These are phyloP conservation scores for Daldinia loculata DNA, from an alignment of 495 filamentous ascomycete genomes.

Conservation along the genomic window DNA sequence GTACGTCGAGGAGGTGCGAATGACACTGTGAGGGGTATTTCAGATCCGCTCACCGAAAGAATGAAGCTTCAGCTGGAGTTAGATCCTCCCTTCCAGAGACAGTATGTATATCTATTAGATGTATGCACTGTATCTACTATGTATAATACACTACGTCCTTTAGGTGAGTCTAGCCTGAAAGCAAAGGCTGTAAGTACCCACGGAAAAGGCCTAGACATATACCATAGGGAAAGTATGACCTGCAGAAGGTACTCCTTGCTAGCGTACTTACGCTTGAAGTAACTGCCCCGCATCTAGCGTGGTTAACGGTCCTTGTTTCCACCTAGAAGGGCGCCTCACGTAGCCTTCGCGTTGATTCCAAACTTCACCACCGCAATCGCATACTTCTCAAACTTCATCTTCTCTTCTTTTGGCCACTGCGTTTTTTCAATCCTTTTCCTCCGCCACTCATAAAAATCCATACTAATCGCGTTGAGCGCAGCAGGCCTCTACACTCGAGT, in stretches of 20 bases:
- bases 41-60: background rate
- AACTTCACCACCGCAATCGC: slow-evolving; percentile 48
- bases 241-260: slow-evolving; percentile 22
- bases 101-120: background rate
- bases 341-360: slow-evolving; percentile 41
- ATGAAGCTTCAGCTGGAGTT: background rate
- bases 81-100: background rate
- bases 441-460: background rate
- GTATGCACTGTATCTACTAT: background rate
- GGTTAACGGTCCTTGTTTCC: slow-evolving; percentile 31
- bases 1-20: background rate
- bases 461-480: background rate
- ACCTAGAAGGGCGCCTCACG: slow-evolving; percentile 29
- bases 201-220: background rate
- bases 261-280: slow-evolving; percentile 6
- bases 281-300: slow-evolving; percentile 45
- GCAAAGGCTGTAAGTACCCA: background rate
- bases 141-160: background rate
- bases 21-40: slow-evolving; percentile 4
- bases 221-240: slow-evolving; percentile 9
- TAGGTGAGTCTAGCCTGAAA: slow-evolving; percentile 2
- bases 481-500: background rate
- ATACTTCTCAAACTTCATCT: slow-evolving; percentile 25
- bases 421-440: slow-evolving; percentile 14
- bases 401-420: slow-evolving; percentile 12